These are phyloP conservation scores for Heterobasidion irregulare DNA, from an alignment of 1,284 basidiomycete genomes.

Conservation along the genomic window DNA sequence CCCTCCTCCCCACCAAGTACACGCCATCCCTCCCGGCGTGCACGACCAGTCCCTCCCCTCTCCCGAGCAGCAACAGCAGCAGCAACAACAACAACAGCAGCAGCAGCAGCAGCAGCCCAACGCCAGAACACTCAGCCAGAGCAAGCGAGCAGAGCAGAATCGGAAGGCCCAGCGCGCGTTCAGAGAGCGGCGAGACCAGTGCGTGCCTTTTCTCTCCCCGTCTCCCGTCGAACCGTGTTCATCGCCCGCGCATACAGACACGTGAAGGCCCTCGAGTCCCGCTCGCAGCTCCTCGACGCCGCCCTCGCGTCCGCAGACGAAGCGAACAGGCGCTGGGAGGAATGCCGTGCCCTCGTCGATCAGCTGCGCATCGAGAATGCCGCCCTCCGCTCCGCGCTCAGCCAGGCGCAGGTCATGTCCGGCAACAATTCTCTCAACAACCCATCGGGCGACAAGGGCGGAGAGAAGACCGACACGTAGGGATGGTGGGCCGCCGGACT, in stretches of 20 bases:
- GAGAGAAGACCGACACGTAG: background rate
- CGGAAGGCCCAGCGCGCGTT: conserved; percentile 81
- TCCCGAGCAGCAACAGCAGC: conserved; percentile 20
- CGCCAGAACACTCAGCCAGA: conserved; percentile 52
- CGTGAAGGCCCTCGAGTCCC: conserved; percentile 75
- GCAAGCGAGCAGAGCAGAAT: conserved; percentile 82
- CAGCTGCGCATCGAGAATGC: conserved; percentile 76
- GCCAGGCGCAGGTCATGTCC: conserved; percentile 26
- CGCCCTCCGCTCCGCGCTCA: conserved; percentile 41
- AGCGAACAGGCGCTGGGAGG: conserved; percentile 79
- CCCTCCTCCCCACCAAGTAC: conserved; percentile 18
- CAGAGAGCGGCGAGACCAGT: conserved; percentile 78
- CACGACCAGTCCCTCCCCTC: conserved; percentile 19
- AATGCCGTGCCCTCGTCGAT: conserved; percentile 74
- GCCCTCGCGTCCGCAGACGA: conserved; percentile 78
- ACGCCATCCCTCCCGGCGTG: conserved; percentile 14
- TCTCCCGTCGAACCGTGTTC: background rate
- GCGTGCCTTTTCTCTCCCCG: conserved; percentile 22
- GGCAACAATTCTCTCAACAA: background rate
- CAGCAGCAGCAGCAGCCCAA: background rate
- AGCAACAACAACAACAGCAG: conserved; percentile 19
- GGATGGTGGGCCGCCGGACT: background rate
- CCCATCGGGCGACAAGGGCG: background rate
- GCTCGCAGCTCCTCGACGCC: conserved; percentile 73
- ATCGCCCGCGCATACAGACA: conserved; percentile 36